These are phyloP conservation scores for Colletotrichum kahawae DNA, from an alignment of 2,329 filamentous ascomycete genomes.

Conservation along the genomic window DNA sequence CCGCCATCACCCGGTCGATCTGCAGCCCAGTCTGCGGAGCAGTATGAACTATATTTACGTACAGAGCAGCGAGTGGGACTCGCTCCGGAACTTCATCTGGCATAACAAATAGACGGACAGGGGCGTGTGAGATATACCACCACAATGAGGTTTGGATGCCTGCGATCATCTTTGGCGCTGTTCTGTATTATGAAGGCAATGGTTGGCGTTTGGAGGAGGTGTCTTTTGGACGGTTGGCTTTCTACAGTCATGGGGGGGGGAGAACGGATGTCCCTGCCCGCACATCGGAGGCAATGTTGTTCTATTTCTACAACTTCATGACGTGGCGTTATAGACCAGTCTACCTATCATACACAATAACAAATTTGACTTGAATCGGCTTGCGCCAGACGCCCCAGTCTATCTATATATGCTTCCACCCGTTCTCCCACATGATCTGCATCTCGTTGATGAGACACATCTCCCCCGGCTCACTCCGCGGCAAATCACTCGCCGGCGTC, in stretches of 20 bases:
- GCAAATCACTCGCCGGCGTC: constrained; percentile 32
- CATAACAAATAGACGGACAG: constrained; percentile 70
- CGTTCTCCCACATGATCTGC: constrained; percentile 61
- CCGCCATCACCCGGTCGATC: constrained; percentile 85
- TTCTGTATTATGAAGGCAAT: constrained; percentile 3
- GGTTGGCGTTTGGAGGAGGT: neutral
- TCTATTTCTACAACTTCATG: neutral
- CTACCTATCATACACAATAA: neutral
- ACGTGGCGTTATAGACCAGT: constrained; percentile 26
- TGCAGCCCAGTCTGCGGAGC: constrained; percentile 88
- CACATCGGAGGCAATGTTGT: neutral
- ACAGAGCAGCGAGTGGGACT: constrained; percentile 90
- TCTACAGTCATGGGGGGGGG: neutral
- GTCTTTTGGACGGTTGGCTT: neutral
- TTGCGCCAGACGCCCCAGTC: neutral
- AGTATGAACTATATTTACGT: constrained; percentile 98
- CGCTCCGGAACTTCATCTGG: constrained; percentile 81
- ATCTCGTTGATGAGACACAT: constrained; percentile 64
- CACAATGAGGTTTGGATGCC: neutral
- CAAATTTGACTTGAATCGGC: neutral
- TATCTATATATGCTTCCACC: neutral
- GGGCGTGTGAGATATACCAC: neutral
- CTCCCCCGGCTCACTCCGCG: constrained; percentile 45
- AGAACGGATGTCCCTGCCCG: neutral
- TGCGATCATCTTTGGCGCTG: neutral